Evolutionary conservation across 768 basidiomycete species (phyloP), one percentile per base, ranked within the genome.

Genomic region (Termitomyces sp.): DNA sequence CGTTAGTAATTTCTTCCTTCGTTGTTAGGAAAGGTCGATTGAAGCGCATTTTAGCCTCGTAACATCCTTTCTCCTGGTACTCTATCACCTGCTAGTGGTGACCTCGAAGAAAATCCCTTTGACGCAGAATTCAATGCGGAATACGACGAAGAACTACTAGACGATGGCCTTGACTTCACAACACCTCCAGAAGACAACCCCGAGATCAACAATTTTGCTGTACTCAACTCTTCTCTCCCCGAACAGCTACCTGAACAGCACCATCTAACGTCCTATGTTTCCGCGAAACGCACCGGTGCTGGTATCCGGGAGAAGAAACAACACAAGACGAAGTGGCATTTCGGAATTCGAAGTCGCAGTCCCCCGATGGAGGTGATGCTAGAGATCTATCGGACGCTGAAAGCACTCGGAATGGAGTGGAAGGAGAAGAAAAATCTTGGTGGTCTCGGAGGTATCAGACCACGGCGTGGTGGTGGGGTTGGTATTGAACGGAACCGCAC

Each of bases 311-410:
- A 84, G 64, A 84, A 85, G 74, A 89, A 86, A 66, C 81, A 84
- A 52, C 84, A 88, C 56, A 84, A 88, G 57, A 89, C 89, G 15
- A 88, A 93, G 59, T 98, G 97, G 97, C 97, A 99, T 68, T 99
- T 98, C 65, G 97, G 97, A 7, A 98, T 99, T 38, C 82, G 97
- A 31, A 94, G 91, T 62, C 80, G 95, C 56, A 89, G 86, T 54
- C 92, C 94, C 31, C 97, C 95, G 20, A 96, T 98, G 91, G 97
- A 99, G 70, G 96, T 99, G 22, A 98, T 99, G 95, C 74, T 97
- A 23, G 96, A 98, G 79, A 97, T 99, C 49, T 98, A 99, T 72
- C 77, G 91, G 57, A 97, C 95, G 40, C 73, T 99, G 47, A 88
- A 89, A 72, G 76, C 85, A 56, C 77, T 98, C 18, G 91, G 89